A percentile compares a stretch with the other conserved stretches of the same genome.
phyloP scores from a whole-genome alignment of 2,329 filamentous ascomycete species.

The Penicillium expansum region DNA sequence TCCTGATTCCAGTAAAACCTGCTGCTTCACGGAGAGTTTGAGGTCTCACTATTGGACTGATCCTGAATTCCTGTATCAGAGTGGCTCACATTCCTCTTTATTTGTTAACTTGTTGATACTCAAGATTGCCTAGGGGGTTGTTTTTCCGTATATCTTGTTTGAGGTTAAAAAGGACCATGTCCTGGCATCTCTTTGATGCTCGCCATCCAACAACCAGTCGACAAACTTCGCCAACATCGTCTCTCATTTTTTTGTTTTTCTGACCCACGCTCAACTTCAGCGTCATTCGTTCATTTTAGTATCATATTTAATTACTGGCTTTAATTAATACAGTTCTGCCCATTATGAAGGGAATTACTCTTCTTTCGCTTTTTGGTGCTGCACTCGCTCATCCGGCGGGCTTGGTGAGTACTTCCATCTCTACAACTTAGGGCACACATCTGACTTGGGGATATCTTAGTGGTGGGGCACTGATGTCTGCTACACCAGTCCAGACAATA shows the following conservation, averaged over 20 bases:
- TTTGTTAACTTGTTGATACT: background rate
- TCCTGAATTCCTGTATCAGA: background rate
- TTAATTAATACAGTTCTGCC: background rate
- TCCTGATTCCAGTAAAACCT: background rate
- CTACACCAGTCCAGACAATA: slow-evolving; percentile 69
- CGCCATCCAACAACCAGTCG: slow-evolving; percentile 4
- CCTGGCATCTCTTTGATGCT: background rate
- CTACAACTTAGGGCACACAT: background rate
- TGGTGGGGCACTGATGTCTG: slow-evolving; percentile 50
- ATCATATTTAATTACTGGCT: background rate
- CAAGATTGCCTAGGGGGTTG: background rate
- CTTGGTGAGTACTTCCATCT: slow-evolving; percentile 39
- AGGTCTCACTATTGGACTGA: background rate
- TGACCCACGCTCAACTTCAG: background rate
- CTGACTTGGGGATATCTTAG: slow-evolving; percentile 9
- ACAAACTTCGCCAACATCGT: slow-evolving; percentile 9
- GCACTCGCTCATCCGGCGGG: slow-evolving; percentile 37
- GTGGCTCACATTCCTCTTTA: background rate
- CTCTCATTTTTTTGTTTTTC: slow-evolving; percentile 1
- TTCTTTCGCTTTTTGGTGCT: slow-evolving; percentile 41
- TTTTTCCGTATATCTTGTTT: background rate
- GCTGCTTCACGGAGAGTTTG: background rate
- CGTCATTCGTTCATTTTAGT: background rate
- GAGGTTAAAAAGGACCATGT: background rate
- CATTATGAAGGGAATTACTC: slow-evolving; percentile 18